Conservation (phyloP, 116 monocot species). For the Dioscorea cayenensis region DNA sequence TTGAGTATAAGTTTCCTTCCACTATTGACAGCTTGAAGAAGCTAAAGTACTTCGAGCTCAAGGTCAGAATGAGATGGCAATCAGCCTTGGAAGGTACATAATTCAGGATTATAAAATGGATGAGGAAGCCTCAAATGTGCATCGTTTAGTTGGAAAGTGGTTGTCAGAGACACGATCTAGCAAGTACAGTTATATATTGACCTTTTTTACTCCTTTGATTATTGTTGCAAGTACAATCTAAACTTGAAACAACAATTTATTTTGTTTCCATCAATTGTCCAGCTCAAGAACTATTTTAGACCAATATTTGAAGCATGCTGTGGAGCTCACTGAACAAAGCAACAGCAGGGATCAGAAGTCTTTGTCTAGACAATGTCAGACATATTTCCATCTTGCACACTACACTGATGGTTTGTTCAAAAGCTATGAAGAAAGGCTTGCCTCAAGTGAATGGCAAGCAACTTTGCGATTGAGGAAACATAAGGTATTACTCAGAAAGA, state of each 20-base stretch:
- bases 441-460: slow-evolving; percentile 96
- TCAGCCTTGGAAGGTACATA: slow-evolving; percentile 74
- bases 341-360: slow-evolving; percentile 24
- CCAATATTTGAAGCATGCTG: slow-evolving; percentile 71
- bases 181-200: slow-evolving; percentile 44
- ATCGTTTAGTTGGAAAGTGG: slow-evolving; percentile 93
- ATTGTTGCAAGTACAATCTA: background rate
- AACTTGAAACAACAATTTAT: background rate
- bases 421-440: slow-evolving; percentile 90
- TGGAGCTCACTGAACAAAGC: slow-evolving; percentile 54
- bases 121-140: slow-evolving; percentile 63
- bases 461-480: slow-evolving; percentile 83
- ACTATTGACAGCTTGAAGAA: slow-evolving; percentile 75
- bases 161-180: slow-evolving; percentile 89
- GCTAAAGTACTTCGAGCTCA: slow-evolving; percentile 81
- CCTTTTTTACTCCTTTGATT: background rate
- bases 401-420: slow-evolving; percentile 85
- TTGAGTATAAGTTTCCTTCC: background rate
- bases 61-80: slow-evolving; percentile 90
- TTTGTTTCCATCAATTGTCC: slow-evolving; percentile 9
- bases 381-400: slow-evolving; percentile 83
- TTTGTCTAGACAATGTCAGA: slow-evolving; percentile 58
- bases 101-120: slow-evolving; percentile 49
- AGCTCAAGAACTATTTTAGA: slow-evolving; percentile 93
- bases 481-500: slow-evolving; percentile 44